Base-by-base conservation (phyloP, 768 basidiomycete genomes). In the Mycena indigotica region DNA sequence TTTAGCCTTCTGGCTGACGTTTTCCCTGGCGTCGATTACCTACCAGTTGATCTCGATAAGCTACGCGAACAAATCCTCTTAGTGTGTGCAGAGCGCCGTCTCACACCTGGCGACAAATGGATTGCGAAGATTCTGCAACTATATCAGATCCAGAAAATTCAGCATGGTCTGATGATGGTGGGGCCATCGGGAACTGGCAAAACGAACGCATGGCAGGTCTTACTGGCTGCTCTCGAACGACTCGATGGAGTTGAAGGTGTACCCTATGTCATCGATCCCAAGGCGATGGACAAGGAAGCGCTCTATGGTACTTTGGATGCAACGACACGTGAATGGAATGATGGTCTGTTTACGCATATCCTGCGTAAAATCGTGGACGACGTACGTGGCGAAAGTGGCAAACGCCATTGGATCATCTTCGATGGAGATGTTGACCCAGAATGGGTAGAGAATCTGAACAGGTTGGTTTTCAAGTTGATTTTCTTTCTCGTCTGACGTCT, bases 161-260 rank as follows among this genome's bases (percentile, higher is more conserved):
- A 98, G 65, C 97, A 99, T 72, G 97, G 97, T 73, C 80, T 99
- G 39, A 98, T 99, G 97, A 97, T 99, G 94, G 97, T 99, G 26
- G 96, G 97, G 1, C 89, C 97, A 1, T 98, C 97, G 12, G 97
- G 96, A 25, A 94, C 84, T 48, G 97, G 97, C 28, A 99, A 99
- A 75, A 96, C 91, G 1, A 91, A 95, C 63, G 95, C 97, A 0
- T 98, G 97, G 97, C 89, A 89, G 66, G 93, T 98, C 40, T 80
- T 99, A 3, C 81, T 99, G 25, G 84, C 87, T 6, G 96, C 97
- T 1, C 78, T 98, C 50, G 93, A 97, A 70, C 82, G 92, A 13
- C 77, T 98, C 25, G 95, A 98, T 70, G 95, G 94, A 26, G 76
- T 85, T 41, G 97, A 99, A 73, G 95, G 97, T 10, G 85, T 96